A percentile compares a stretch with the other conserved stretches of the same genome.
Conservation (phyloP, 1,284 basidiomycete genomes). For the Fomes fomentarius region DNA sequence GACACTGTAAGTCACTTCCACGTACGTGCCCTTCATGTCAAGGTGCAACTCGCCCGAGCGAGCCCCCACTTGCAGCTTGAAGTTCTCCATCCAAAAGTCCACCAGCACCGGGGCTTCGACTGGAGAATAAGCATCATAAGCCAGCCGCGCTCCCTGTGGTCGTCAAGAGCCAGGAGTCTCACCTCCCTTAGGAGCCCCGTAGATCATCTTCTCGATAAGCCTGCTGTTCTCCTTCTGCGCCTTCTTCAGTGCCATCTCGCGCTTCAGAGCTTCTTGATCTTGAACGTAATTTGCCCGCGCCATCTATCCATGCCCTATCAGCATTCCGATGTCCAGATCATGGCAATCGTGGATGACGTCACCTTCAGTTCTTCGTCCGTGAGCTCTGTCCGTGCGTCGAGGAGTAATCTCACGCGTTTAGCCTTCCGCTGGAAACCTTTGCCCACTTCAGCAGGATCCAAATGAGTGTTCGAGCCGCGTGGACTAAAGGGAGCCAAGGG, state of each 20-base stretch:
- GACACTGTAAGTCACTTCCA: not conserved
- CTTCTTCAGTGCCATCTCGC: conserved; percentile 54
- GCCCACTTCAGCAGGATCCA: conserved; percentile 35
- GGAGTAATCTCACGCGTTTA: conserved; percentile 40
- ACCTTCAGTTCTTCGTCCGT: conserved; percentile 81
- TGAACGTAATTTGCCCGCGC: conserved; percentile 70
- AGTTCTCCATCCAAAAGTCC: conserved; percentile 73
- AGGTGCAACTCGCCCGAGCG: conserved; percentile 52
- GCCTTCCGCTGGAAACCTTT: conserved; percentile 37
- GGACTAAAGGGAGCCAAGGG: conserved; percentile 28
- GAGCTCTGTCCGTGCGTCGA: conserved; percentile 74
- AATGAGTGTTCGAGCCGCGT: conserved; percentile 12
- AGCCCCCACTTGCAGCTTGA: conserved; percentile 68
- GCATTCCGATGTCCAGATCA: too few relatives aligned
- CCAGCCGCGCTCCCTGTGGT: not conserved
- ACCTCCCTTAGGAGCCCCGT: conserved; percentile 70
- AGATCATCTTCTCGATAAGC: conserved; percentile 65
- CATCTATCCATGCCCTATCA: conserved; percentile 44
- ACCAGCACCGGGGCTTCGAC: conserved; percentile 66
- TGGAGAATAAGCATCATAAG: conserved; percentile 30
- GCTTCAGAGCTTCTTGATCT: conserved; percentile 57
- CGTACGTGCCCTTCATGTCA: conserved; percentile 37
- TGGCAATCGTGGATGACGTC: not conserved
- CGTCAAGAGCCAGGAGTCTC: conserved; percentile 36
- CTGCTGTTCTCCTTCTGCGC: conserved; percentile 56